Base-by-base conservation (phyloP, 495 filamentous ascomycete genomes). In the Aspergillus biplanus region DNA sequence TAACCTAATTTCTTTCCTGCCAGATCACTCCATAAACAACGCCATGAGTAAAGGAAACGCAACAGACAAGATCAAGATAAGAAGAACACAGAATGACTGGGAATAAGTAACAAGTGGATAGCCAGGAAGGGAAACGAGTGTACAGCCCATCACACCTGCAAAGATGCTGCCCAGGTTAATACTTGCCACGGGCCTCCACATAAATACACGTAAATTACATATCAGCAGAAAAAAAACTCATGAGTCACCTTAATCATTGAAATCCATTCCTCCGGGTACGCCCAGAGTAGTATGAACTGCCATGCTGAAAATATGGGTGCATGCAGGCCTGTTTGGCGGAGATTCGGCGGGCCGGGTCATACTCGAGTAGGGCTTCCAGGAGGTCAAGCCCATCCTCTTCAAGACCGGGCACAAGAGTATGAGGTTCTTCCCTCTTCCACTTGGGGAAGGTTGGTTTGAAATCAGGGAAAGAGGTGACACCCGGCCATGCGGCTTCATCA, bases 361-460 rank as follows among this genome's bases (percentile, higher is more conserved):
- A 99, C 39, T 97, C 90, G 49, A 99, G 88, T 78, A 99, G 85
- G 47, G 79, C 75, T 56, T 98, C 95, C n/a, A 99, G 82, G 21
- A 99, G 87, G 69, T 97, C 91, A 13, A 92, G 82, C 15, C 95
- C 96, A 27, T 85, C 78, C 7, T 86, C 81, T n/a, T 96, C 92
- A 65, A 92, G 77, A 8, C 83, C 82, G 9, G 83, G 79, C 3
- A 90, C 84, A 37, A 91, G 77, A 37, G 76, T 75, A 48, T 79
- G 78, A 5, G 80, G 76, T 50, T 82, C 77, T 64, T 94, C 91
- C 52, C 96, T 89, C 47, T 81, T 78, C 95, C 95, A 99, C 80
- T 97, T 96, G 63, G 95, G 95, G 80, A 99, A 99, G 5, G 91
- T 93, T 37, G 90, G 66, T 77, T 99, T 99, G 86, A 93, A 99